Conservation (phyloP, 202 grass and related monocot species). For the Setaria viridis region DNA sequence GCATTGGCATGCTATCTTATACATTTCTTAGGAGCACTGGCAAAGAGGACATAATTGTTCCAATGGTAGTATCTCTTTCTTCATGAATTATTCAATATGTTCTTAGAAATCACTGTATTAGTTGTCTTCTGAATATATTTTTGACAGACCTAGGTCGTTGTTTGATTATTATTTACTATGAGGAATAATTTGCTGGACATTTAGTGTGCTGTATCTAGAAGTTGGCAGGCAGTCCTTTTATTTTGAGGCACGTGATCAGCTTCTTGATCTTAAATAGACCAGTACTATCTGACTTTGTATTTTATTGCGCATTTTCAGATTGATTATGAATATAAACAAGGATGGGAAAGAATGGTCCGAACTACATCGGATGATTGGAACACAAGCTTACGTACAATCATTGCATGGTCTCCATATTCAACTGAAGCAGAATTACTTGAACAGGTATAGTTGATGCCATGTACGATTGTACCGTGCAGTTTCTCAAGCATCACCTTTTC, state of each 20-base stretch:
- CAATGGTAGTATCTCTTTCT: slow-evolving; percentile 71
- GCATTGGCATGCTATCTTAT: slow-evolving; percentile 97
- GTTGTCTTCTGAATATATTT: slow-evolving; percentile 21
- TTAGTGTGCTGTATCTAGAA: slow-evolving; percentile 17
- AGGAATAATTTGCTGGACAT: slow-evolving; percentile 33
- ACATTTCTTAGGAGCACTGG: slow-evolving; percentile 87
- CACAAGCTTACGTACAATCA: slow-evolving; percentile 73
- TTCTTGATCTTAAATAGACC: not conserved
- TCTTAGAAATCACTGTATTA: not conserved
- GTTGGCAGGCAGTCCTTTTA: not conserved
- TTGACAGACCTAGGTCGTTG: not conserved
- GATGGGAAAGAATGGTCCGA: slow-evolving; percentile 68
- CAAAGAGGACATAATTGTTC: slow-evolving; percentile 97
- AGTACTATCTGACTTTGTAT: not conserved
- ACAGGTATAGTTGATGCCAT: slow-evolving; percentile 59
- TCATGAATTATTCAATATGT: slow-evolving; percentile 24
- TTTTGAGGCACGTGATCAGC: slow-evolving; percentile 2
- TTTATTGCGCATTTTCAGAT: slow-evolving; percentile 58
- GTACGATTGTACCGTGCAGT: not conserved
- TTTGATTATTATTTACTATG: slow-evolving; percentile 6
- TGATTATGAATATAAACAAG: slow-evolving; percentile 81
- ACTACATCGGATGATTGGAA: slow-evolving; percentile 73
- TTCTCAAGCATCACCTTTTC: not conserved
- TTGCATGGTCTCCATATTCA: slow-evolving; percentile 88
- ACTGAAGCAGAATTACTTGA: slow-evolving; percentile 87